Evolutionary conservation across 305 asterid genomes (phyloP).

Genomic region (Coffea humblotiana): DNA sequence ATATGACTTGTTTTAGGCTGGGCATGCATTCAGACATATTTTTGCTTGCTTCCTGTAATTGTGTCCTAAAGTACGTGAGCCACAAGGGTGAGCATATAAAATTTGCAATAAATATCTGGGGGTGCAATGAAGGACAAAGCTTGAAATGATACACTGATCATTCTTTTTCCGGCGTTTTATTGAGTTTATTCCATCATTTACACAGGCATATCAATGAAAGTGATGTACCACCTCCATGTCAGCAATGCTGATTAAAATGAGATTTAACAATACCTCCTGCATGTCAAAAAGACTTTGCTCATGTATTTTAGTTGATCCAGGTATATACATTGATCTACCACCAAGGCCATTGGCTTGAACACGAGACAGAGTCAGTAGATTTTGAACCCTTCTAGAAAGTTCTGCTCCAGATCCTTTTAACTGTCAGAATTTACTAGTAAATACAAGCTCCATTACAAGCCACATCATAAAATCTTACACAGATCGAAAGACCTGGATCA

Average conservation of each 20-base stretch:
- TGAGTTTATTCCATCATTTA: background rate
- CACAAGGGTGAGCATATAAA: background rate
- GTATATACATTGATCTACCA: conserved; percentile 68
- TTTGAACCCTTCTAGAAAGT: conserved; percentile 89
- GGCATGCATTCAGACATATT: background rate
- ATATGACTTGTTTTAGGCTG: background rate
- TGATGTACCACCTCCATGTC: background rate
- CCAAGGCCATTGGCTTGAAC: conserved; percentile 71
- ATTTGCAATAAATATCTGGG: background rate
- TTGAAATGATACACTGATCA: background rate
- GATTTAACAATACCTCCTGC: conserved; percentile 71
- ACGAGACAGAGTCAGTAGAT: conserved; percentile 69
- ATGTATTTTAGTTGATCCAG: conserved; percentile 86
- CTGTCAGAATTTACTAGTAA: conserved; percentile 47
- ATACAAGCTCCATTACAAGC: conserved; percentile 20
- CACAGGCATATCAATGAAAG: background rate
- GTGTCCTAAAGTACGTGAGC: background rate
- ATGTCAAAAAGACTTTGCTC: conserved; percentile 82
- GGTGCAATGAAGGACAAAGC: background rate
- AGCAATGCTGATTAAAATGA: background rate
- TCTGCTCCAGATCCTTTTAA: conserved; percentile 93
- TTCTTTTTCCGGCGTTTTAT: background rate
- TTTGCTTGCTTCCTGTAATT: background rate
- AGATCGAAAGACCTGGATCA: conserved; percentile 9
- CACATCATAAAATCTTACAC: conserved; percentile 12